Conservation (phyloP, 1,139 yeast genomes). For the Magnusiomyces sp. region DNA sequence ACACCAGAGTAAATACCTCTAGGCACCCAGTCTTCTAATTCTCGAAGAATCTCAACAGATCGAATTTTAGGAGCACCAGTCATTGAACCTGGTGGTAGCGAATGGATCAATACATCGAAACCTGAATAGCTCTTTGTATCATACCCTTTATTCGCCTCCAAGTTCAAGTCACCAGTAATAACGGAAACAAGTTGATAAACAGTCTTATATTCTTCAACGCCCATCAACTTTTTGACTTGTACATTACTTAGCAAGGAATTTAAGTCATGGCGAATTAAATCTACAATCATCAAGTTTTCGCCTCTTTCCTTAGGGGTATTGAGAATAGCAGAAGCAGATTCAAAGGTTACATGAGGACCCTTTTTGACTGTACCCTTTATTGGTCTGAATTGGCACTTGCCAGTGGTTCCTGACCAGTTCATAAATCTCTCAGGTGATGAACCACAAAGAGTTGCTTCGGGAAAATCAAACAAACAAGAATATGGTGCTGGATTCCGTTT, state of each 20-base stretch:
- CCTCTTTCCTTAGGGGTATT: conserved; percentile 90
- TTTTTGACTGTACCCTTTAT: conserved; percentile 92
- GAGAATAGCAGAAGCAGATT: conserved; percentile 54
- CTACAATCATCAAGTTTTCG: conserved; percentile 95
- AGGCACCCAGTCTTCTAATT: conserved; percentile 41
- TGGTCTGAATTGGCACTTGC: conserved; percentile 72
- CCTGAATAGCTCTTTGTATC: conserved; percentile 42
- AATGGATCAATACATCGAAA: conserved; percentile 63
- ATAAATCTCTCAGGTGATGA: conserved; percentile 93
- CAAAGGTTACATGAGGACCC: conserved; percentile 36
- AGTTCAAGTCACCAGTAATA: conserved; percentile 53
- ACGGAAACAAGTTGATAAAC: conserved; percentile 90
- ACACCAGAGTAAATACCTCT: conserved; percentile 94
- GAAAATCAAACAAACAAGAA: conserved; percentile 72
- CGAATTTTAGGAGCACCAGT: conserved; percentile 98
- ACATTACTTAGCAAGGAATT: conserved; percentile 62
- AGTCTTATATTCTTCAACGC: conserved; percentile 84
- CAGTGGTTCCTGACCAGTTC: conserved; percentile 49
- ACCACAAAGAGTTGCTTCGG: conserved; percentile 57
- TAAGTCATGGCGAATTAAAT: conserved; percentile 85
- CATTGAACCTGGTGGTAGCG: conserved; percentile 98
- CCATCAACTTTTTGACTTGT: conserved; percentile 70
- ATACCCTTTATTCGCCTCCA: conserved; percentile 15
- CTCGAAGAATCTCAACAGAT: conserved; percentile 73
- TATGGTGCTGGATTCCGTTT: conserved; percentile 86